Base-by-base conservation (phyloP, 805 yeast species). In the Ogataea pini region DNA sequence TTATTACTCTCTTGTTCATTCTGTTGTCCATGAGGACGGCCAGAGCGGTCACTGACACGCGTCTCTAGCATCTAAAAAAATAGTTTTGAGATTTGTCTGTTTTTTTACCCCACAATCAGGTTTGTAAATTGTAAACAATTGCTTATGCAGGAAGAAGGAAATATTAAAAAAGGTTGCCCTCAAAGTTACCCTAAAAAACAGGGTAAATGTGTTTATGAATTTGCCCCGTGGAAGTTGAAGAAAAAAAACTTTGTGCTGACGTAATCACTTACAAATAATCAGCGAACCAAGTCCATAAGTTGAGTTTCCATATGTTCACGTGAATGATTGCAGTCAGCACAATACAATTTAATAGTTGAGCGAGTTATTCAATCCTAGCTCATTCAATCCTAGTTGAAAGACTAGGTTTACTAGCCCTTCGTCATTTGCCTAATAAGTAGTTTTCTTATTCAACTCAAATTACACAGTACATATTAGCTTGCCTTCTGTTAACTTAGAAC, bases 401-500 rank as follows among this genome's bases (percentile, higher is more conserved):
- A n/a, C n/a, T n/a, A n/a, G n/a, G 32, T 28, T 12, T 10, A 22
- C 25, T 22, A 10, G 8, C 37, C n/a, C n/a, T n/a, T n/a, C n/a
- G 14, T 14, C 36, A 3, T 34, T 19, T 37, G 41, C 41, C 41
- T 37, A 37, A 37, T 24, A 16, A 14, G 41, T 37, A 34, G 37
- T 34, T 34, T 34, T 34, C n/a, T 37, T 22, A 22, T 39, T 39
- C 32, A 27, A 36, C 40, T 44, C 47, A 44, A 44, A 31, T 43
- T 42, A 33, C 50, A 44, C 48, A 44, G 43, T 44, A 44, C 47
- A 44, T 31, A 40, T 45, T 34, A 34, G 37, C 37, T 18, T 8
- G 24, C 22, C 37, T 6, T 22, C 25, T 50, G 34, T n/a, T 31
- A 46, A 62, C 67, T 89, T 92, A 94, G 79, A 94, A 94, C 82